Evolutionary conservation across 257 asterid genomes (phyloP).

Genomic region (Thymus quinquecostatus): DNA sequence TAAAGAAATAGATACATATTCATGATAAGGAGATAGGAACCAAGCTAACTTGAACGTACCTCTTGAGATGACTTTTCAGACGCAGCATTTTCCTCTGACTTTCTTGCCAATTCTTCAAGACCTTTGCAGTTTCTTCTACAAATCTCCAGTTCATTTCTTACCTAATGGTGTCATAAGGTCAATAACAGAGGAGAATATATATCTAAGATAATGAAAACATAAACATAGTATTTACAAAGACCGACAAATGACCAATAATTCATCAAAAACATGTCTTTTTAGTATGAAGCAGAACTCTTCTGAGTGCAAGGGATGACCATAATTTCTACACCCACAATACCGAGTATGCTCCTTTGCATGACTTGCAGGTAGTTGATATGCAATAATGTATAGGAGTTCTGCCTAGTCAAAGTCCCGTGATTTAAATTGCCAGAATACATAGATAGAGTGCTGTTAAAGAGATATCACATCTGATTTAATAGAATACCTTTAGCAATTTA

Average conservation of each 20-base stretch:
- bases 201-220: conserved; percentile 24
- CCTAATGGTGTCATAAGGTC: conserved; percentile 45
- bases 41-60: conserved; percentile 39
- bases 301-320: not conserved
- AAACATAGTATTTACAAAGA: conserved; percentile 14
- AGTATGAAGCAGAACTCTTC: not conserved
- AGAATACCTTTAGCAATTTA: conserved; percentile 67
- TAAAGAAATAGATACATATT: conserved; percentile 20
- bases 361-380: not conserved
- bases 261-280: not conserved
- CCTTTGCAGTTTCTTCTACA: conserved; percentile 53
- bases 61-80: conserved; percentile 39
- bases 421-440: not conserved
- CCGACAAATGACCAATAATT: not conserved
- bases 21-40: conserved; percentile 20
- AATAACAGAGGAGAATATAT: conserved; percentile 13
- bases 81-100: conserved; percentile 17
- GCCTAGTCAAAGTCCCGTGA: not conserved
- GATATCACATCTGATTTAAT: conserved; percentile 12
- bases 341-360: not conserved
- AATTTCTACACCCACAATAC: too few relatives aligned
- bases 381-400: not conserved
- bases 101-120: conserved; percentile 47
- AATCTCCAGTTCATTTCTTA: conserved; percentile 55
- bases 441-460: conserved; percentile 1